Base-by-base conservation (phyloP, 257 asterid species). In the Nicotiana noctiflora region DNA sequence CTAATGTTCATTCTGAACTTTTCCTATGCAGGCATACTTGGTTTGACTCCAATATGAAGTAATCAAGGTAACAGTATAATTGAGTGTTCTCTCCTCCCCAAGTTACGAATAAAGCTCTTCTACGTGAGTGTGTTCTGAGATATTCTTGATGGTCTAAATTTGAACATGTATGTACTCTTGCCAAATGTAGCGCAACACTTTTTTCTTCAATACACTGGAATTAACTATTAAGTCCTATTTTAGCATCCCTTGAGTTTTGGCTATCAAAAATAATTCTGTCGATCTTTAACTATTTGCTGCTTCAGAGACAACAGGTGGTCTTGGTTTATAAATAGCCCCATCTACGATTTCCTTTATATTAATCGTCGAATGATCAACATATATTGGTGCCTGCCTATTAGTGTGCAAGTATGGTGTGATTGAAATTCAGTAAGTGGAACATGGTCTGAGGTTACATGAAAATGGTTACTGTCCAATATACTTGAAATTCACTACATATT, bases 41-140 rank as follows among this genome's bases (percentile, higher is more conserved):
- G 98, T 57, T 85, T 94, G 89, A 94, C 98, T 80, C 97, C 97
- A 40, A 77, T 84, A 84, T 92, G 85, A 90, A 46, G 52, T 74
- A 52, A 31, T 31, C 34, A 77, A 79, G 53, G 34, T 46, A 49
- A 12, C 78, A 49, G 40, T 34, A 27, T 55, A 52, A 14, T 40
- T 25, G 53, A 81, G 46, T 76, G 37, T 17, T 17, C n/a, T 46
- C n/a, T 55, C 21, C 6, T 80, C 51, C n/a, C 8, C 18, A 8
- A 1, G 57, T 77, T 59, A 0, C 25, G 10, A 59, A 77, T 77
- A 77, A 44, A 77, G 3, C 78, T 59, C 32, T 59, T 59, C 67
- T 59, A 44, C 72, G 19, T 53, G 81, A 55, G 59, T 19, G 17
- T 59, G 31, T 53, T 72, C 55, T 64, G 64, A 79, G 44, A 23